Base-by-base conservation (phyloP, 2,329 filamentous ascomycete species). In the Verticillium longisporum region DNA sequence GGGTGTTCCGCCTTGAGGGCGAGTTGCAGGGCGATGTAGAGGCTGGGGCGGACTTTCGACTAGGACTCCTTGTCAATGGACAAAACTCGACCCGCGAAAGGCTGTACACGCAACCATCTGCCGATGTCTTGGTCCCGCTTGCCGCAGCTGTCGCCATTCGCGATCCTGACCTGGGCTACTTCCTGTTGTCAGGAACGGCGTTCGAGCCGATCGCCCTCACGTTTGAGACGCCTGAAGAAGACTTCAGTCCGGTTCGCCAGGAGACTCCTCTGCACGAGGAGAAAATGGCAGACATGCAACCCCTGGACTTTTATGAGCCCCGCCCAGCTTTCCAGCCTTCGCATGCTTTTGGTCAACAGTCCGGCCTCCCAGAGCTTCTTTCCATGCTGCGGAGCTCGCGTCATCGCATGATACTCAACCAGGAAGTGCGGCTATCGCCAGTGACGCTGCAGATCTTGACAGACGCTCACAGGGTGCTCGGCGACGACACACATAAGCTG, bases 391-490 rank as follows among this genome's bases (percentile, higher is more conserved):
- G 83, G 56, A 86, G 85, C 1, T 83, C 83, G 55, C 81, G 83
- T 59, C 81, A 87, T 71, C 83, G 84, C 72, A 80, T 83, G 5
- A 72, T 86, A 32, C 75, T 91, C 57, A 85, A 83, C 61, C 87
- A 90, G 63, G 85, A 90, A 68, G 79, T 93, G 60, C 82, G 85
- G 62, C 81, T 92, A 26, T 90, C 87, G 26, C 85, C 88, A 13
- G 83, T 88, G 26, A 90, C 88, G 1, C 79, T 93, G 18, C 83
- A 87, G 65, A 80, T 91, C 41, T 83, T 94, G 66, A 89, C 88
- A 33, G 86, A 90, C 62, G 86, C 86, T 0, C 90, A 94, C 71
- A 86, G 88, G 69, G 78, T 90, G 5, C 78, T 93, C 6, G 86
- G 86, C 64, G 81, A 83, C 10, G 89, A 93, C 72, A 91, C 88